phyloP scores from a whole-genome alignment of 495 filamentous ascomycete genomes.

The Usnea hakonensis region DNA sequence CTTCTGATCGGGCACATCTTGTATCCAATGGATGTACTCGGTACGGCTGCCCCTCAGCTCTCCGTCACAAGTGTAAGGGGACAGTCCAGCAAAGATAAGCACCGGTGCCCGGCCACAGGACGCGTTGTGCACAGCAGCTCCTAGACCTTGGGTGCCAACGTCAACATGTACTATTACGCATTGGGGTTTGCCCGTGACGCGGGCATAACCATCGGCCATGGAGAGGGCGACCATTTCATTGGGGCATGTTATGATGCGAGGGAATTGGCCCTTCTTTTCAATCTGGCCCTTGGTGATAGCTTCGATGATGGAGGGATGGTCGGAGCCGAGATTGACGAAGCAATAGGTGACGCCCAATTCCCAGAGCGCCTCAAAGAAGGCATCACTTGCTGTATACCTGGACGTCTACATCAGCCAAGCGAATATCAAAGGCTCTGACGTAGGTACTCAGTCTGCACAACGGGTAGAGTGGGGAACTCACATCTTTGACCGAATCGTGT shows the following conservation, averaged over 20 bases:
- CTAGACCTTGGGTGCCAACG: slow-evolving; percentile 88
- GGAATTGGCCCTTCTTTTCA: slow-evolving; percentile 60
- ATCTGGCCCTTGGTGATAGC: slow-evolving; percentile 87
- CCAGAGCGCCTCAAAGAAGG: slow-evolving; percentile 94
- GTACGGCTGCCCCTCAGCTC: slow-evolving; percentile 82
- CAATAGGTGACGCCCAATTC: slow-evolving; percentile 78
- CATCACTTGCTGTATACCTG: slow-evolving; percentile 67
- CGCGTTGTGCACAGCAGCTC: slow-evolving; percentile 88
- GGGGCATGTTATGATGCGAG: slow-evolving; percentile 84
- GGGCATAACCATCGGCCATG: slow-evolving; percentile 93
- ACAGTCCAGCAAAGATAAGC: slow-evolving; percentile 84
- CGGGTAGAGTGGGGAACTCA: not conserved
- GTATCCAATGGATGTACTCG: slow-evolving; percentile 97
- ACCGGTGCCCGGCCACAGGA: slow-evolving; percentile 79
- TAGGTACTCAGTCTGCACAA: not conserved
- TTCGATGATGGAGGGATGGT: slow-evolving; percentile 88
- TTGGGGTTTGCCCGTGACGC: slow-evolving; percentile 76
- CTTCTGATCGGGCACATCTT: slow-evolving; percentile 92
- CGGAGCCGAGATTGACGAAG: slow-evolving; percentile 94
- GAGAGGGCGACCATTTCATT: slow-evolving; percentile 99
- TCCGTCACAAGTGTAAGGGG: slow-evolving; percentile 83
- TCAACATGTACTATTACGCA: slow-evolving; percentile 94
- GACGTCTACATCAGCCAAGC: not conserved
- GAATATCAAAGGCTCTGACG: not conserved
- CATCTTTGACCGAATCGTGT: not conserved